Evolutionary conservation across 1,139 yeast genomes (phyloP).

Genomic region (Scheffersomyces cryptocercus): DNA sequence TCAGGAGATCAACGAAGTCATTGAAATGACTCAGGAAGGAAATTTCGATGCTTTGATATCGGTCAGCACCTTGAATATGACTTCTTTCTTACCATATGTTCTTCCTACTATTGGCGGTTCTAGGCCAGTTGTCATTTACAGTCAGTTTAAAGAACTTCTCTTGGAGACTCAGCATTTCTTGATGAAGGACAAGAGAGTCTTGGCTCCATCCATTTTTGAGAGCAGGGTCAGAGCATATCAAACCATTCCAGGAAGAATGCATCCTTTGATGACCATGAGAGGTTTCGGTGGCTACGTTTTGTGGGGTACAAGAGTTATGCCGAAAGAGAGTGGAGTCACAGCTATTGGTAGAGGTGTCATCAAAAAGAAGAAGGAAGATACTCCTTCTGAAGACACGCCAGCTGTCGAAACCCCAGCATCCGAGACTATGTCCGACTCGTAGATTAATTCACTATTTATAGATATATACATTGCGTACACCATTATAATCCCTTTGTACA

Average conservation of each 20-base stretch:
- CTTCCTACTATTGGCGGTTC: constrained; percentile 80
- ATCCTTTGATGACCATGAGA: constrained; percentile 91
- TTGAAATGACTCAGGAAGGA: constrained; percentile 50
- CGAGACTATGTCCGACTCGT: too few species aligned
- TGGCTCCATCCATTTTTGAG: constrained; percentile 84
- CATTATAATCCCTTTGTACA: too few species aligned
- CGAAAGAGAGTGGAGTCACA: constrained; percentile 54
- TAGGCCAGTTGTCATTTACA: constrained; percentile 79
- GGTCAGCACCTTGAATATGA: constrained; percentile 71
- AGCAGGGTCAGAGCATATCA: constrained; percentile 85
- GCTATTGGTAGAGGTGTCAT: constrained; percentile 57
- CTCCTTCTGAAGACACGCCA: neutral
- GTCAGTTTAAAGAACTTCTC: constrained; percentile 76
- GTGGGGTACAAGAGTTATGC: constrained; percentile 79
- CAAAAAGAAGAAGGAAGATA: constrained; percentile 28
- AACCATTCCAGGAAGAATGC: constrained; percentile 90
- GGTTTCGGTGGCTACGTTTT: constrained; percentile 91
- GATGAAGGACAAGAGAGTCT: constrained; percentile 62
- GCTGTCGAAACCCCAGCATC: too few species aligned
- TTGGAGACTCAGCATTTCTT: constrained; percentile 72
- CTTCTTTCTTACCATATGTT: constrained; percentile 62
- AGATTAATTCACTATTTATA: too few species aligned
- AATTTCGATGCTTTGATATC: constrained; percentile 78
- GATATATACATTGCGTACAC: too few species aligned
- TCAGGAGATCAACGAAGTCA: constrained; percentile 51